phyloP scores from a whole-genome alignment of 805 yeast genomes.

The Pichia insulana region DNA sequence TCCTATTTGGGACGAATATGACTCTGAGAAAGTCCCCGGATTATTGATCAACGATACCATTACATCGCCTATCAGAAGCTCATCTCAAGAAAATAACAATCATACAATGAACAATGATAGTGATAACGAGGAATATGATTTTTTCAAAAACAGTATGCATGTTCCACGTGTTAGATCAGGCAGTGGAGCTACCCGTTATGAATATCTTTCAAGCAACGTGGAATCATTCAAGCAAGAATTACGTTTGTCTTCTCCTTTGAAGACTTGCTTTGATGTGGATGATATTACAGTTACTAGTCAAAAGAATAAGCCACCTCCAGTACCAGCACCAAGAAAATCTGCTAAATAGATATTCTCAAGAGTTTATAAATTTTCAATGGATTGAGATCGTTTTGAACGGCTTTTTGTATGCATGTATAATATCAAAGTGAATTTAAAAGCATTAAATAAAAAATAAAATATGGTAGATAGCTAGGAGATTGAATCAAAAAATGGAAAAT shows the following conservation, averaged over 20 bases:
- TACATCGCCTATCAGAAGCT: not conserved
- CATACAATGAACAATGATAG: too few species aligned
- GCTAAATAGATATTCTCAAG: not conserved
- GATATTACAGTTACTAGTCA: not conserved
- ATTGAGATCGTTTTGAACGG: too few species aligned
- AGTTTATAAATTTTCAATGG: too few species aligned
- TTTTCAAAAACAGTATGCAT: not conserved
- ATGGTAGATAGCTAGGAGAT: not conserved
- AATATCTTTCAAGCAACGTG: conserved; percentile 16
- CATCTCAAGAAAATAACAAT: too few species aligned
- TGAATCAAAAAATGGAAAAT: too few species aligned
- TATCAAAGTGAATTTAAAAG: too few species aligned
- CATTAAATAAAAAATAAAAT: not conserved
- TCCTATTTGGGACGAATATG: conserved; percentile 10
- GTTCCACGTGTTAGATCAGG: conserved; percentile 12
- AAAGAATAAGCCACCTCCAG: conserved; percentile 5
- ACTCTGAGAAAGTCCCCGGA: conserved; percentile 1
- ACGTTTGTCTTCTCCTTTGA: conserved; percentile 5
- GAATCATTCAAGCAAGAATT: conserved; percentile 13
- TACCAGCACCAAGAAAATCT: conserved; percentile 4
- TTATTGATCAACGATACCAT: not conserved
- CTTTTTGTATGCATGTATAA: too few species aligned
- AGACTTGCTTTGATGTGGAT: not conserved
- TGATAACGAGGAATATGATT: too few species aligned
- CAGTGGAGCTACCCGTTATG: conserved; percentile 19